Base-by-base conservation (phyloP, 345 rosid genomes). In the Aurinia saxatilis region DNA sequence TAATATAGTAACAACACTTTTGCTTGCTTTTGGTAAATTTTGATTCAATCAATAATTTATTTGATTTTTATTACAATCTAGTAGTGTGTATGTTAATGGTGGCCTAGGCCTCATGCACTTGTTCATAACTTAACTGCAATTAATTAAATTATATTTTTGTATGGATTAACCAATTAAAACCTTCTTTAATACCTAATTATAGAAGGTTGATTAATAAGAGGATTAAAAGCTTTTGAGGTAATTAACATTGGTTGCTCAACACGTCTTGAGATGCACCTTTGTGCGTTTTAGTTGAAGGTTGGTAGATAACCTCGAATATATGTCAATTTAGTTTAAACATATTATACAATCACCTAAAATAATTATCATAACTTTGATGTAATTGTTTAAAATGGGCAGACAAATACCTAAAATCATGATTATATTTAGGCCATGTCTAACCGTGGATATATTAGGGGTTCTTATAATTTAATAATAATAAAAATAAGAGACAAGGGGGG, bases 211-310 rank as follows among this genome's bases (percentile, higher is more conserved):
- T 23, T 45, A 35, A 17, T 44, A 5, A 54, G 54, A 52, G 59
- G 25, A 10, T 41, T 40, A 30, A 29, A 29, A 34, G 18, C 10
- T n/a, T 38, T 37, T 16, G 48, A 58, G 51, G 37, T 49, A 38
- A 30, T 38, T 18, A 39, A 60, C 16, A 45, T 60, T 34, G 41
- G 56, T 44, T 44, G 55, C 11, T 52, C 33, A 68, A 17, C 52
- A 57, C 53, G 33, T 68, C 60, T 52, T 41, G 11, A 41, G 12
- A 42, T n/a, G 38, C 31, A 59, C 60, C 45, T 39, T 21, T 59
- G 60, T 21, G 66, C 61, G 56, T 52, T 39, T 52, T 67, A 51
- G 55, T 60, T 51, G 18, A 29, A 45, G 61, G 56, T 60, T 51
- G 55, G 56, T 52, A 50, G 23, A 60, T 41, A 9, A 60, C 23